Evolutionary conservation across 2,329 filamentous ascomycete species (phyloP).

Genomic region (Metarhizium humberi): DNA sequence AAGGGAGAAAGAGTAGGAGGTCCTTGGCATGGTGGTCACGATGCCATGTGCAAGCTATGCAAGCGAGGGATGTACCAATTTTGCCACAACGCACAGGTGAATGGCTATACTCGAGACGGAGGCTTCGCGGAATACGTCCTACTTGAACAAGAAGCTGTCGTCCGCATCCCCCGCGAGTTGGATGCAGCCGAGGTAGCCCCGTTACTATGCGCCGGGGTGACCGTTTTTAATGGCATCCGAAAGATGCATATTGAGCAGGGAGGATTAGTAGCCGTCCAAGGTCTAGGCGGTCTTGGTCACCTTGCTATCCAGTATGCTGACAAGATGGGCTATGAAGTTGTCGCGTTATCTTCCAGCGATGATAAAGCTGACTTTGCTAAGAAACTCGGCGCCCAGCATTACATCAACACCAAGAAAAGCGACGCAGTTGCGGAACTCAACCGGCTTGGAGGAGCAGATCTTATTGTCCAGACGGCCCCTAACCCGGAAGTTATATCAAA

Average conservation of each 20-base stretch:
- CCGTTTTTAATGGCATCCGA: slow-evolving; percentile 26
- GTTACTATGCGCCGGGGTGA: slow-evolving; percentile 39
- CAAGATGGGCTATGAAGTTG: slow-evolving; percentile 57
- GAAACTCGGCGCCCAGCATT: slow-evolving; percentile 25
- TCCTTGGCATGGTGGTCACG: slow-evolving; percentile 31
- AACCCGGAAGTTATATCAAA: no score
- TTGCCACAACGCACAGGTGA: slow-evolving; percentile 17
- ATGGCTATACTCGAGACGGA: slow-evolving; percentile 30
- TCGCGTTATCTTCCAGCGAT: slow-evolving; percentile 53
- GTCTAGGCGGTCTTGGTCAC: slow-evolving; percentile 36
- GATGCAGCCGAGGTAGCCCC: slow-evolving; percentile 35
- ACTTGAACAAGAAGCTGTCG: slow-evolving; percentile 34
- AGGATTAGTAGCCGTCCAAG: slow-evolving; percentile 39
- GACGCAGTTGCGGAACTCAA: no score
- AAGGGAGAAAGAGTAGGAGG: slow-evolving; percentile 30
- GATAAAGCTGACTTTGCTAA: slow-evolving; percentile 41
- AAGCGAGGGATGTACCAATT: slow-evolving; percentile 23
- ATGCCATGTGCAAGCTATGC: slow-evolving; percentile 30
- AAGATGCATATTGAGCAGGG: slow-evolving; percentile 11
- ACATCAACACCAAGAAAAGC: neutral
- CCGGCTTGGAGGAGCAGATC: no score
- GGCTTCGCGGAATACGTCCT: slow-evolving; percentile 33
- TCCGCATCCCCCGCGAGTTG: slow-evolving; percentile 34
- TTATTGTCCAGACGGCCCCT: no score
- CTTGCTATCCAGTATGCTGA: slow-evolving; percentile 30